A percentile compares a stretch with the other conserved stretches of the same genome.
Evolutionary conservation across 148 eudicot genomes (phyloP).

Genomic region (Rheum nobile): DNA sequence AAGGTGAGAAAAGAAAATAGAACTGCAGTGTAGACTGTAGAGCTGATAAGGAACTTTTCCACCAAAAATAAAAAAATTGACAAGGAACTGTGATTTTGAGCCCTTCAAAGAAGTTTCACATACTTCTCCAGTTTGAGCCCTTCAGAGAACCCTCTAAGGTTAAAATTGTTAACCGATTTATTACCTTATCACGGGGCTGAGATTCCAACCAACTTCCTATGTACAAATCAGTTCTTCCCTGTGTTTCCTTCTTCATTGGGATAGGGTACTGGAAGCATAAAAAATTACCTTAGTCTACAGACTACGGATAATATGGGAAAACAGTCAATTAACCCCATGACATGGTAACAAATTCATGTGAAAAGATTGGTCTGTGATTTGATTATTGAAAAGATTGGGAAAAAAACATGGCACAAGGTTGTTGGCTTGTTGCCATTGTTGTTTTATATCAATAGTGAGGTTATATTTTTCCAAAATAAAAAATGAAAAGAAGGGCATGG

Average conservation of each 20-base stretch:
- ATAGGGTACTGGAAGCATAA: conserved; percentile 60
- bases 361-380: background rate
- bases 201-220: conserved; percentile 81
- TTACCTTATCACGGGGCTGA: conserved; percentile 89
- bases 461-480: background rate
- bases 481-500: conserved; percentile 5
- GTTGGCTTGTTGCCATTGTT: background rate
- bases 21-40: background rate
- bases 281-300: background rate
- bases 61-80: no score
- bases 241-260: conserved; percentile 82
- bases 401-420: no score
- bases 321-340: background rate
- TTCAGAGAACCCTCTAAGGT: background rate
- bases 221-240: conserved; percentile 81
- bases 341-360: background rate
- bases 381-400: background rate
- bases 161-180: background rate
- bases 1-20: background rate
- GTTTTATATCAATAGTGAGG: background rate
- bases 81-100: background rate
- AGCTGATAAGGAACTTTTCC: background rate
- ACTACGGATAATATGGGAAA: background rate
- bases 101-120: background rate
- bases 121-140: background rate